Percentiles rank a stretch among this genome's conserved stretches.
These are phyloP conservation scores for Copromyces sp. DNA, from an alignment of 495 filamentous ascomycete species.

Conservation along the genomic window DNA sequence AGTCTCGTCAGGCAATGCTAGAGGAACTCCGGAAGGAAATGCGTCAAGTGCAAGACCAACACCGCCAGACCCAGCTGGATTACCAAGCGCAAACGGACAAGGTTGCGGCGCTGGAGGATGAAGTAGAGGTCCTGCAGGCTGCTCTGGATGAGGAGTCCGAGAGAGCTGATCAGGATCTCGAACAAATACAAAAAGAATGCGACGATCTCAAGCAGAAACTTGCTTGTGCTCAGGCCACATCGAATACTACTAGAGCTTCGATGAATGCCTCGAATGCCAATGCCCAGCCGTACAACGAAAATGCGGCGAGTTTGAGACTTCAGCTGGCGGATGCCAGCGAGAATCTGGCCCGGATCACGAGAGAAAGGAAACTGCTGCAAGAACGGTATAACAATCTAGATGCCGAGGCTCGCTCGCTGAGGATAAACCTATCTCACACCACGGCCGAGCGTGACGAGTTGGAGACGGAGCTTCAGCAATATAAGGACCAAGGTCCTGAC, in stretches of 20 bases:
- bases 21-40: slow-evolving; percentile 37
- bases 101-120: slow-evolving; percentile 66
- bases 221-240: slow-evolving; percentile 11
- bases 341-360: slow-evolving; percentile 31
- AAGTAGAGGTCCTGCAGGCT: slow-evolving; percentile 65
- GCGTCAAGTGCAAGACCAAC: slow-evolving; percentile 53
- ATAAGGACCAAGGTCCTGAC: slow-evolving; percentile 42
- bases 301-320: slow-evolving; percentile 16
- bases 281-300: slow-evolving; percentile 18
- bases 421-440: slow-evolving; percentile 39
- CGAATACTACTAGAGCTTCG: slow-evolving; percentile 14
- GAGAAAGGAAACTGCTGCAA: slow-evolving; percentile 52
- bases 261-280: slow-evolving; percentile 14
- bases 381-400: slow-evolving; percentile 53
- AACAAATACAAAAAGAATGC: slow-evolving; percentile 37
- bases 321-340: slow-evolving; percentile 26
- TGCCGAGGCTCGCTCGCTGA: slow-evolving; percentile 49
- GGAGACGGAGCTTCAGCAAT: slow-evolving; percentile 42
- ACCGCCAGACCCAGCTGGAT: slow-evolving; percentile 55
- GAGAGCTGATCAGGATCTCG: slow-evolving; percentile 49
- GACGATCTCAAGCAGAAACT: slow-evolving; percentile 43
- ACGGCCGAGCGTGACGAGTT: slow-evolving; percentile 58
- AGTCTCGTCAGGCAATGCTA: slow-evolving; percentile 33
- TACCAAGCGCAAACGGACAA: slow-evolving; percentile 55
- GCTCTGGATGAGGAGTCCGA: slow-evolving; percentile 67